Evolutionary conservation across 139 green algal genomes (phyloP).

Genomic region (Chlamydomonas sp.): DNA sequence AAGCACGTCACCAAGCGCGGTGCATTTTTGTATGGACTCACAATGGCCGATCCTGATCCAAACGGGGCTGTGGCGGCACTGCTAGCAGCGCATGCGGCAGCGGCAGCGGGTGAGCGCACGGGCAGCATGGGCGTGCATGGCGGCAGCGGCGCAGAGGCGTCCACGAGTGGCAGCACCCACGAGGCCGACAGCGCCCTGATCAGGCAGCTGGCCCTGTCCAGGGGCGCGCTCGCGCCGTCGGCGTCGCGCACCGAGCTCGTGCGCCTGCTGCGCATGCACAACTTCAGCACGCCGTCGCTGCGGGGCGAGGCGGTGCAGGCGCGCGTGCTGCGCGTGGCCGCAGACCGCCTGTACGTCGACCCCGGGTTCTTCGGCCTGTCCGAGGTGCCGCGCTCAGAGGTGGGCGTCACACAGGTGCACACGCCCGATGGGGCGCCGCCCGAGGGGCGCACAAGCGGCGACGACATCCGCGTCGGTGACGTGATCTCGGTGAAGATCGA

Average conservation of each 20-base stretch:
- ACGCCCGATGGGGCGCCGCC: not conserved
- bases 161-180: no score
- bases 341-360: constrained; percentile 10
- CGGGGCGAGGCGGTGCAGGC: constrained; percentile 11
- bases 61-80: no score
- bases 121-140: no score
- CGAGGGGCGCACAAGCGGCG: not conserved
- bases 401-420: constrained; percentile 5
- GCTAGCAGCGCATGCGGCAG: no score
- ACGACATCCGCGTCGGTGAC: constrained; percentile 16
- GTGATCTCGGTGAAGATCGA: constrained; percentile 9
- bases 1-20: no score
- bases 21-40: no score
- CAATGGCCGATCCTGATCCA: no score
- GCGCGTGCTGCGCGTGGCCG: not conserved
- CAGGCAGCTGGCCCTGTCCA: no score
- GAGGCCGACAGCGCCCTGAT: no score
- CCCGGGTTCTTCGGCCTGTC: constrained; percentile 17
- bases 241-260: constrained; percentile 1
- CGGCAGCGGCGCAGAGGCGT: no score
- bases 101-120: no score
- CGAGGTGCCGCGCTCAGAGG: constrained; percentile 11
- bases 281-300: constrained; percentile 17
- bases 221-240: no score
- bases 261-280: constrained; percentile 12